A percentile compares a stretch with the other conserved stretches of the same genome.
These are phyloP conservation scores for Lasiosphaeria ovina DNA, from an alignment of 495 filamentous ascomycete species.

Conservation along the genomic window DNA sequence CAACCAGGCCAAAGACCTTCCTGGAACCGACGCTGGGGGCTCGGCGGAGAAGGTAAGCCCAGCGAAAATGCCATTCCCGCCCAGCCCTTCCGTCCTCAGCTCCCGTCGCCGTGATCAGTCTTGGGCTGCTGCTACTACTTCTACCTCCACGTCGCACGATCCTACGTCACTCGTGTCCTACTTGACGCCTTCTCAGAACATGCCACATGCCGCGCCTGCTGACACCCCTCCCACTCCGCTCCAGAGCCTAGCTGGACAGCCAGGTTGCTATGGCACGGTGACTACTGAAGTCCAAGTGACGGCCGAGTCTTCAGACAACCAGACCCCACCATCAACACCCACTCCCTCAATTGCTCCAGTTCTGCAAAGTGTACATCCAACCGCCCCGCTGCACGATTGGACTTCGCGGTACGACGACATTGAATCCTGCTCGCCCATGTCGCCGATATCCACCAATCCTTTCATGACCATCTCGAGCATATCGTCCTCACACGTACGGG, in stretches of 20 bases:
- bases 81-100: not conserved
- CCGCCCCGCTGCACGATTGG: conserved; percentile 18
- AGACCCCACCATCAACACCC: conserved; percentile 19
- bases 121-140: not conserved
- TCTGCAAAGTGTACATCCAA: conserved; percentile 15
- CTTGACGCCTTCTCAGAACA: not conserved
- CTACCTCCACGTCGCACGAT: conserved; percentile 7
- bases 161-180: conserved; percentile 7
- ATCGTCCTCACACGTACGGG: conserved; percentile 7
- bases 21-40: conserved; percentile 24
- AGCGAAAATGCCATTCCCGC: not conserved
- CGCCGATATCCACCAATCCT: conserved; percentile 9
- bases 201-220: conserved; percentile 1
- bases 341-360: conserved; percentile 18
- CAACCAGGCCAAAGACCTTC: conserved; percentile 30
- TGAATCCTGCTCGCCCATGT: conserved; percentile 6
- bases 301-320: conserved; percentile 23
- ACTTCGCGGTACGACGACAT: conserved; percentile 13
- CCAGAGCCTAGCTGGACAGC: conserved; percentile 12
- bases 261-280: conserved; percentile 31
- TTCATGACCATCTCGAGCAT: conserved; percentile 27
- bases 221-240: not conserved
- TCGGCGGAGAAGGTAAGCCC: conserved; percentile 43
- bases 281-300: conserved; percentile 39
- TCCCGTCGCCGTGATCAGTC: not conserved